A percentile compares a stretch with the other conserved stretches of the same genome.
phyloP scores from a whole-genome alignment of 2,329 filamentous ascomycete genomes.

The Pyrenophora tritici-repentis region DNA sequence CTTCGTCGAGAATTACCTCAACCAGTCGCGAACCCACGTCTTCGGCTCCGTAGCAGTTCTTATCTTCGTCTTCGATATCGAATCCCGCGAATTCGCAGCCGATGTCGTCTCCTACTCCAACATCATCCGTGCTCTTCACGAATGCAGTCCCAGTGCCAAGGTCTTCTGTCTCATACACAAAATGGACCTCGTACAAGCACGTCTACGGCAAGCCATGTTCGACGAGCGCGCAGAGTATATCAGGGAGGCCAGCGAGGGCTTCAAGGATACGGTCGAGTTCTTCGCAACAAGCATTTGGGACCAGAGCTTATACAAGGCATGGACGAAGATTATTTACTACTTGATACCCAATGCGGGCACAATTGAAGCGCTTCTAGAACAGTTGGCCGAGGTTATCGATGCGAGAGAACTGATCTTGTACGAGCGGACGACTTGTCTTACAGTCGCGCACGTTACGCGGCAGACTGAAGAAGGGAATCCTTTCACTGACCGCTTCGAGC shows the following conservation, averaged over 20 bases:
- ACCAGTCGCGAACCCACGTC: conserved; percentile 91
- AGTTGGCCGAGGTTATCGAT: conserved; percentile 82
- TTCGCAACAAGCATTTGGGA: conserved; percentile 99
- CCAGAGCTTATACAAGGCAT: conserved; percentile 95
- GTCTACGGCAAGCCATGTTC: conserved; percentile 79
- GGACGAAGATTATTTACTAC: conserved; percentile 97
- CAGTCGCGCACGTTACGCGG: conserved; percentile 89
- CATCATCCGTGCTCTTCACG: conserved; percentile 84
- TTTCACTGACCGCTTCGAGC: conserved; percentile 89
- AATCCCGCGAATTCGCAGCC: conserved; percentile 90
- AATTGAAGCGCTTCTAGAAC: conserved; percentile 83
- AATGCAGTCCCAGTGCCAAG: conserved; percentile 79
- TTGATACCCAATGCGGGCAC: conserved; percentile 90
- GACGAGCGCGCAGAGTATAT: conserved; percentile 81
- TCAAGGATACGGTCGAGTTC: conserved; percentile 72
- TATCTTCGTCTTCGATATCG: conserved; percentile 99
- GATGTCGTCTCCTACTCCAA: conserved; percentile 91
- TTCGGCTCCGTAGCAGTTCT: conserved; percentile 96
- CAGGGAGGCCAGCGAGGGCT: conserved; percentile 71
- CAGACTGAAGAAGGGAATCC: conserved; percentile 78
- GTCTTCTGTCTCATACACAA: conserved; percentile 98
- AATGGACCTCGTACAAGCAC: conserved; percentile 90
- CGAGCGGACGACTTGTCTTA: conserved; percentile 93
- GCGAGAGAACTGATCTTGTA: conserved; percentile 94
- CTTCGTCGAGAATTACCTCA: conserved; percentile 98